phyloP scores from a whole-genome alignment of 768 basidiomycete species.

The Boletus vinaceobasis region DNA sequence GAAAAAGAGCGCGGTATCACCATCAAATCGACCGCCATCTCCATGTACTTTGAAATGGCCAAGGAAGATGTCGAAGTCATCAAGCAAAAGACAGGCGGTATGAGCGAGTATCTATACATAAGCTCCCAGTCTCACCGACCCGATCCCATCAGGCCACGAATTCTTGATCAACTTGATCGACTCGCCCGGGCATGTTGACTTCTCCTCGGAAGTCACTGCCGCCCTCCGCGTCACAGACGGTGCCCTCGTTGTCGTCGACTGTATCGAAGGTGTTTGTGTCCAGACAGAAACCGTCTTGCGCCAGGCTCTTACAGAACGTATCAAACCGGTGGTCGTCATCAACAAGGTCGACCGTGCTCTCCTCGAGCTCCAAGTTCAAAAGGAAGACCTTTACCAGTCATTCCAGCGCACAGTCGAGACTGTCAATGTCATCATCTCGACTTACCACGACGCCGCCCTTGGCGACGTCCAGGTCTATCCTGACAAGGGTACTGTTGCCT shows the following conservation, averaged over 20 bases:
- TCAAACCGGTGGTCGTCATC: slow-evolving; percentile 99
- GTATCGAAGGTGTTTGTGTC: slow-evolving; percentile 98
- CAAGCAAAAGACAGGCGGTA: slow-evolving; percentile 93
- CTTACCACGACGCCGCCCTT: slow-evolving; percentile 89
- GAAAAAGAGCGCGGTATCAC: slow-evolving; percentile 99
- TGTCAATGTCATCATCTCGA: slow-evolving; percentile 98
- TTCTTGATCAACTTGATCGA: slow-evolving; percentile 99
- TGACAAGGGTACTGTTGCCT: slow-evolving; percentile 96
- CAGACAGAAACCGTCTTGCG: slow-evolving; percentile 99
- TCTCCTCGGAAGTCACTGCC: slow-evolving; percentile 99
- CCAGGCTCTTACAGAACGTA: slow-evolving; percentile 95
- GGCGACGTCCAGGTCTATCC: slow-evolving; percentile 99
- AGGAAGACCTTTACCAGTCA: slow-evolving; percentile 96
- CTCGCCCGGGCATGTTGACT: slow-evolving; percentile 99
- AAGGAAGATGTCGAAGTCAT: slow-evolving; percentile 85
- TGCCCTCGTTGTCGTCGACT: slow-evolving; percentile 99
- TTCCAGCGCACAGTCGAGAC: slow-evolving; percentile 97
- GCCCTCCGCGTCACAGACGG: slow-evolving; percentile 99
- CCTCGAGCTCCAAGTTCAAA: slow-evolving; percentile 94
- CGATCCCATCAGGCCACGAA: slow-evolving; percentile 60
- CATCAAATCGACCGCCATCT: slow-evolving; percentile 99
- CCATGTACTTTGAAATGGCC: slow-evolving; percentile 96
- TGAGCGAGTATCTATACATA: slow-evolving; percentile 19
- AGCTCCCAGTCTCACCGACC: not conserved
- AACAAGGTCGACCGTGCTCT: slow-evolving; percentile 99